Evolutionary conservation across 1,284 basidiomycete genomes (phyloP), one percentile per base, ranked within the genome.

Genomic region (Flammula alnicola): DNA sequence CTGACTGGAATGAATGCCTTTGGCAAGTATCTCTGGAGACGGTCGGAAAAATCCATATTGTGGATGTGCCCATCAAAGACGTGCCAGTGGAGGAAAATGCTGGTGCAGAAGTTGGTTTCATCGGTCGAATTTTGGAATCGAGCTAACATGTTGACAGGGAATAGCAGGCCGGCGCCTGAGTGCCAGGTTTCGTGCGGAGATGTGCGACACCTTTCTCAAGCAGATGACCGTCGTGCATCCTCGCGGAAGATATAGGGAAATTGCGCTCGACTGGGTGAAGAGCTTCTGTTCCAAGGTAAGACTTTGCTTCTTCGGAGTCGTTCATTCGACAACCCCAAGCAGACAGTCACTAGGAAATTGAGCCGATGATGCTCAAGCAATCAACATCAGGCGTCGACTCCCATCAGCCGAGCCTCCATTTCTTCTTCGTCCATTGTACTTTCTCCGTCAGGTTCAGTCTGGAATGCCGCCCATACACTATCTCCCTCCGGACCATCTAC

Each of bases 401-500:
- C 60, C 41, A 74, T 55, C 16, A 72, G 55, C 42, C 65, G 63
- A 30, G 77, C 75, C 44, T 84, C 83, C 72, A 79, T 77, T 32
- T 76, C 76, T 42, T 71, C 72, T 53, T 79, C 77, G 38, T 77
- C 77, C 3, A 65, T 67, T 37, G 68, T 75, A 48, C 67, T 69
- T n/a, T 68, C 68, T 25, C 72, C 70, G 30, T 78, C 75, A 23
- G 67, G 67, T 9, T 76, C 75, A 14, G 73, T 66, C 53, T 84
- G 81, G 62, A 84, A 91, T 16, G 84, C 76, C 49, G 77, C 79
- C 77, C 84, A 91, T 23, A 91, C 78, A 35, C 72, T 76, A 53
- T 92, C 89, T 36, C 80, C 76, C 59, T 89, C 86, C 2, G 88
- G 88, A 0, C 88, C 90, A 62, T 88, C 86, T 3, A 91, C 81